Base-by-base conservation (phyloP, 352 stramenopile species). In the Phytophthora tentaculata region DNA sequence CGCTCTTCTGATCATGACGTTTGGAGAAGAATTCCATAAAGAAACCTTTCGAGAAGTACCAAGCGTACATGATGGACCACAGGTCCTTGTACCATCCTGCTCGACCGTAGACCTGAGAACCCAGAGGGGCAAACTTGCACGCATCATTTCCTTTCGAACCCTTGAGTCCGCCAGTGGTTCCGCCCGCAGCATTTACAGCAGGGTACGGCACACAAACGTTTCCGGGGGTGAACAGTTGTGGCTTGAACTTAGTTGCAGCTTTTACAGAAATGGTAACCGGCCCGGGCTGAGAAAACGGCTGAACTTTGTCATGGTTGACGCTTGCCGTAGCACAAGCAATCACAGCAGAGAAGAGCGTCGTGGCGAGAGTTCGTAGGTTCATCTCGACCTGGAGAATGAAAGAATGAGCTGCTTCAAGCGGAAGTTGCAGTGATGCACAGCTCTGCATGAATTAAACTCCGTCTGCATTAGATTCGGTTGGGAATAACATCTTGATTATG, bases 1-100 rank as follows among this genome's bases (percentile, higher is more conserved):
- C 52, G n/a, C 26, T 62, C 37, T 45, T 37, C 61, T 53, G 63
- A 45, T 57, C 52, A 37, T 63, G 61, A 28, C 61, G 61, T 53
- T 24, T 32, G 12, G 35, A 24, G 0, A 48, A 17, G 48, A 26
- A 59, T 3, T 17, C 23, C 1, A 35, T 6, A 32, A 37, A 53
- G 20, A 58, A 56, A 0, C 51, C 41, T 45, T 67, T 67, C 10
- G 51, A 41, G 8, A 67, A 67, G 41, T 67, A 61, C 60, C 60
- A 67, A 14, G 39, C 20, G 50, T 61, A 67, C 60, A 67, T 67
- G 51, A 67, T 67, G 19, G 50, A 26, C 16, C 20, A 67, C 17
- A 55, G 1, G 9, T 50, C 55, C 4, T 62, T 44, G 45, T 57
- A 54, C 44, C 37, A 57, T 7, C 23, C 44, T 26, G 52, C 29